phyloP scores from a whole-genome alignment of 805 yeast species.

The Clavispora santaluciae region DNA sequence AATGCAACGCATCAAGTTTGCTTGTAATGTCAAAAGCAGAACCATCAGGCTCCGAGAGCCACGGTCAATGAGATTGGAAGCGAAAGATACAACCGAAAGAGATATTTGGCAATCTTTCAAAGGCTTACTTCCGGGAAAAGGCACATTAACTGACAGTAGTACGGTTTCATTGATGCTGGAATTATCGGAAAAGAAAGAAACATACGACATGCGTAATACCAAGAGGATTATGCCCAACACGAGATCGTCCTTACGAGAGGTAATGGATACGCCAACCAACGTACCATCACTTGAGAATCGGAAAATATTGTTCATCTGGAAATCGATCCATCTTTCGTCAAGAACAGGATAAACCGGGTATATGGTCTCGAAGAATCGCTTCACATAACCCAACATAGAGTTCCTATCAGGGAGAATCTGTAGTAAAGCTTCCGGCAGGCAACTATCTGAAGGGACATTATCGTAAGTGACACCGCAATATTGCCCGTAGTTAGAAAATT shows the following conservation, averaged over 20 bases:
- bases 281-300: slow-evolving; percentile 4
- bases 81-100: slow-evolving; percentile 12
- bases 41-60: slow-evolving; percentile 9
- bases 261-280: slow-evolving; percentile 4
- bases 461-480: slow-evolving; percentile 8
- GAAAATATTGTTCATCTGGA: slow-evolving; percentile 6
- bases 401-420: slow-evolving; percentile 9
- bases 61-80: slow-evolving; percentile 10
- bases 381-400: slow-evolving; percentile 9
- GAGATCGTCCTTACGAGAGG: slow-evolving; percentile 11
- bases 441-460: neutral
- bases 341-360: slow-evolving; percentile 15
- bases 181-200: slow-evolving; percentile 13
- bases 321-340: slow-evolving; percentile 11
- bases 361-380: slow-evolving; percentile 11
- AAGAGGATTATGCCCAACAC: slow-evolving; percentile 12
- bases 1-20: slow-evolving; percentile 12
- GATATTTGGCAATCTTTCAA: slow-evolving; percentile 13
- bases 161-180: slow-evolving; percentile 8
- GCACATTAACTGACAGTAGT: slow-evolving; percentile 3
- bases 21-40: slow-evolving; percentile 16
- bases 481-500: slow-evolving; percentile 10
- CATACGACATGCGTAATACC: slow-evolving; percentile 14
- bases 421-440: slow-evolving; percentile 4
- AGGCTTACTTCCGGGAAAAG: slow-evolving; percentile 2